Evolutionary conservation across 108 stramenopile genomes (phyloP), one percentile per base, ranked within the genome.

Genomic region (Pseudonitzschia multistriata): DNA sequence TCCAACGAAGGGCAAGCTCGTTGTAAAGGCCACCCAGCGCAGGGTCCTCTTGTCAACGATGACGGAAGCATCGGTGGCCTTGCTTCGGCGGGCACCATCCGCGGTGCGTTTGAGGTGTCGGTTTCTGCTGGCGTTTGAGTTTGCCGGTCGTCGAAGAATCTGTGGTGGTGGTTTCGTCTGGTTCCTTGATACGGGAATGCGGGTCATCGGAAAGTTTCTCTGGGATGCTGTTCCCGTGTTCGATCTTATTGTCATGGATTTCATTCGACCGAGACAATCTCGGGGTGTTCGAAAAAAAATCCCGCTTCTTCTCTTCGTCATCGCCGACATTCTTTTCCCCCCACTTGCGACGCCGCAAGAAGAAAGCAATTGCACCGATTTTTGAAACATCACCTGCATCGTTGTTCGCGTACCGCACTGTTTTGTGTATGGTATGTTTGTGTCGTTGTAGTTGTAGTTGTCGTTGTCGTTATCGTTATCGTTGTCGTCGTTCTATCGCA

Each of bases 1-100:
- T 10, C 93, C 95, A 22, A 96, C 69, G 65, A 96, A 96, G 3
- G 95, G 93, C 49, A 91, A 83, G 50, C 79, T 74, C 52, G 82
- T 82, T 45, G 74, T 76, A 10, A 94, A 49, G n/a, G 86, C 85
- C 5, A 91, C 78, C 30, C 81, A 47, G n/a, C 72, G 59, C 48
- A 94, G 72, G 14, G 89, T 68, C 10, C 29, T 5, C 24, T 31
- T 31, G 67, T 35, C 49, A 22, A 11, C 13, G n/a, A n/a, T n/a
- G n/a, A 30, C 36, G 2, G 47, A 5, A 25, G 34, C 29, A 28
- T 25, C 14, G 10, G 1, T 68, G 49, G 31, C 54, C 54, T 64
- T 34, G 59, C 31, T 10, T 1, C 35, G 59, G 30, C 24, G 30
- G 59, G 59, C 33, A 35, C 30, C 35, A 36, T 21, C 28, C 3